These are phyloP conservation scores for Acaromyces ingoldii DNA, from an alignment of 1,284 basidiomycete species.

Conservation along the genomic window DNA sequence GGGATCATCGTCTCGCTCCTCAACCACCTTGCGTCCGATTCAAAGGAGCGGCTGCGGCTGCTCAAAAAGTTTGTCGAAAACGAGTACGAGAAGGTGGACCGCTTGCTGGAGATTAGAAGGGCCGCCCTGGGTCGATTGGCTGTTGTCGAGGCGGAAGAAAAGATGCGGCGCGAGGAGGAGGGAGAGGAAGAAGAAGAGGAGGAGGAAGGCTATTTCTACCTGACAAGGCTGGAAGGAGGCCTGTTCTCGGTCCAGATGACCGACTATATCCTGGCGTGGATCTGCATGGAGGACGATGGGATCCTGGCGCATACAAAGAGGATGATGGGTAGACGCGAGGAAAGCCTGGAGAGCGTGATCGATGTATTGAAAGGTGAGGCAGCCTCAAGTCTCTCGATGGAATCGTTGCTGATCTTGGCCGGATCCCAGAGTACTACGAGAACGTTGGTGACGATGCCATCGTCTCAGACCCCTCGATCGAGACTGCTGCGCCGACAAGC, in stretches of 20 bases:
- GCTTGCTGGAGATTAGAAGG: constrained; percentile 80
- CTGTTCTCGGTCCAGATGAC: constrained; percentile 81
- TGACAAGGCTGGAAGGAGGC: constrained; percentile 76
- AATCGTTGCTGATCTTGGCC: too few species aligned
- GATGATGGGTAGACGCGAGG: constrained; percentile 16
- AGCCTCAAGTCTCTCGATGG: too few species aligned
- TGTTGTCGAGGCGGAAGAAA: constrained; percentile 63
- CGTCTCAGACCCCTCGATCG: neutral
- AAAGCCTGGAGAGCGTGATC: constrained; percentile 14
- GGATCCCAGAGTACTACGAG: constrained; percentile 36
- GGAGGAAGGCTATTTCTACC: constrained; percentile 73
- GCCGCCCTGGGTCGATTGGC: constrained; percentile 62
- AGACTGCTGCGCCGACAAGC: too few species aligned
- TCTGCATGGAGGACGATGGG: constrained; percentile 96
- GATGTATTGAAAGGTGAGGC: constrained; percentile 17
- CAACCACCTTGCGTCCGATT: constrained; percentile 81
- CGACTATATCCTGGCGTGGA: constrained; percentile 90
- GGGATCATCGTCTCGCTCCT: constrained; percentile 83
- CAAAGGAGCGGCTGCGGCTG: constrained; percentile 71
- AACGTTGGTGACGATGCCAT: constrained; percentile 34
- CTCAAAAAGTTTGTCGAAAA: constrained; percentile 88
- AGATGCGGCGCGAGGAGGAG: constrained; percentile 63
- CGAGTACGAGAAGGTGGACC: constrained; percentile 87
- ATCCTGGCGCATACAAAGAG: constrained; percentile 20
- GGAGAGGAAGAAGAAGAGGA: constrained; percentile 58